Conservation (phyloP, 129 eudicot species). For the Escallonia herrerae region DNA sequence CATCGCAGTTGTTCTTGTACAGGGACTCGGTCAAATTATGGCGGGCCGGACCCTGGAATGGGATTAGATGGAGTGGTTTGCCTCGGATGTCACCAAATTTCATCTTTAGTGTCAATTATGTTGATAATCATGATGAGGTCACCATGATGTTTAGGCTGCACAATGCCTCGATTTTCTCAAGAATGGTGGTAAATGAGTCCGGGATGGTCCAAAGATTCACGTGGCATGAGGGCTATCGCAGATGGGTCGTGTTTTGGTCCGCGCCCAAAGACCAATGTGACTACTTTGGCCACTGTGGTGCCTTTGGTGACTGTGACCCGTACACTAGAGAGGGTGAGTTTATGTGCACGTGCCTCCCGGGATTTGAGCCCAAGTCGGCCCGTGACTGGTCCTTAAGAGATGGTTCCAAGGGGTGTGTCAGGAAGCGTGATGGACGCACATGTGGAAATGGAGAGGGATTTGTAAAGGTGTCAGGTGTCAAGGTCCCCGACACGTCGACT, state of each 20-base stretch:
- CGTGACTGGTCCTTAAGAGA: background rate
- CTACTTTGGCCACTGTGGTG: background rate
- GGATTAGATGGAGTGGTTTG: conserved; percentile 5
- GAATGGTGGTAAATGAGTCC: background rate
- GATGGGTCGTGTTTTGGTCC: conserved; percentile 39
- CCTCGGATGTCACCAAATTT: background rate
- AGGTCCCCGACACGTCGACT: background rate
- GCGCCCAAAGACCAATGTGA: conserved; percentile 30
- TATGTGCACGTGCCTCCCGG: background rate
- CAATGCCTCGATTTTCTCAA: background rate
- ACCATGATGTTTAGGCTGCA: background rate
- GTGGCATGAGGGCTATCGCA: background rate
- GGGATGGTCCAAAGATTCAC: conserved; percentile 4
- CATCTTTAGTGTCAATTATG: background rate
- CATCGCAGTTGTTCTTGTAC: conserved; percentile 1
- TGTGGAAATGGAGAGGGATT: conserved; percentile 1
- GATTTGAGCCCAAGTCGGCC: background rate
- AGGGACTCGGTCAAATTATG: background rate
- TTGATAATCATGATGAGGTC: conserved; percentile 1
- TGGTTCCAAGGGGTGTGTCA: background rate
- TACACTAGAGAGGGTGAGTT: conserved; percentile 8
- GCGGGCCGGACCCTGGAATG: conserved; percentile 6
- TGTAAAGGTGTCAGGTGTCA: background rate
- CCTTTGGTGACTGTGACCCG: background rate
- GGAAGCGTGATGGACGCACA: conserved; percentile 21